A percentile compares a stretch with the other conserved stretches of the same genome.
Evolutionary conservation across 192 early-diverging fungal species (phyloP).

Genomic region (Entomortierella beljakovae): DNA sequence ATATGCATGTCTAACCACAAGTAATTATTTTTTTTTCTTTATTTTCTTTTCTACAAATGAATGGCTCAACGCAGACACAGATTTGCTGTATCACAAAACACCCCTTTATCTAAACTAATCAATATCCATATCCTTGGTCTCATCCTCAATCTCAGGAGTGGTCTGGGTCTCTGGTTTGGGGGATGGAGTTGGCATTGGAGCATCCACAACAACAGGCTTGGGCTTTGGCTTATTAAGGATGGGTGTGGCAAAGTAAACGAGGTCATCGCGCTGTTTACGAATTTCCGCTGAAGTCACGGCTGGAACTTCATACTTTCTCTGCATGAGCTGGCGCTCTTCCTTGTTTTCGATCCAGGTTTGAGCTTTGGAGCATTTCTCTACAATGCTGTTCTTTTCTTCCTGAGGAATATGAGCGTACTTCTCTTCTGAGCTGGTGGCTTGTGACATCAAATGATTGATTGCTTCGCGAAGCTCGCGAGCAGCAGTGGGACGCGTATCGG

Average conservation of each 20-base stretch:
- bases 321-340: slow-evolving; percentile 78
- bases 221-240: slow-evolving; percentile 96
- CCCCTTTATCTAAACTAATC: slow-evolving; percentile 11
- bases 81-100: background rate
- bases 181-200: slow-evolving; percentile 7
- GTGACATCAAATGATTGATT: slow-evolving; percentile 78
- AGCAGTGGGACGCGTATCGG: slow-evolving; percentile 88
- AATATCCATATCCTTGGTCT: slow-evolving; percentile 45
- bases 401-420: slow-evolving; percentile 88
- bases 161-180: slow-evolving; percentile 19
- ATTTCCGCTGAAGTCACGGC: slow-evolving; percentile 80
- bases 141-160: slow-evolving; percentile 32
- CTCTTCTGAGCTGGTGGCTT: slow-evolving; percentile 83
- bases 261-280: slow-evolving; percentile 74
- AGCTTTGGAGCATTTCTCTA: slow-evolving; percentile 80
- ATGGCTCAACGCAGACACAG: background rate
- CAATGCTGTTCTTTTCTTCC: slow-evolving; percentile 87
- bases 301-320: slow-evolving; percentile 81
- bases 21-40: background rate
- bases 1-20: no score
- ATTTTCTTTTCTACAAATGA: background rate
- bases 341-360: slow-evolving; percentile 91
- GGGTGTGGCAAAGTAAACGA: slow-evolving; percentile 79
- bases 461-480: slow-evolving; percentile 84
- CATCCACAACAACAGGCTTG: slow-evolving; percentile 59